Conservation (phyloP, 2,329 filamentous ascomycete genomes). For the Aspergillus sergii region DNA sequence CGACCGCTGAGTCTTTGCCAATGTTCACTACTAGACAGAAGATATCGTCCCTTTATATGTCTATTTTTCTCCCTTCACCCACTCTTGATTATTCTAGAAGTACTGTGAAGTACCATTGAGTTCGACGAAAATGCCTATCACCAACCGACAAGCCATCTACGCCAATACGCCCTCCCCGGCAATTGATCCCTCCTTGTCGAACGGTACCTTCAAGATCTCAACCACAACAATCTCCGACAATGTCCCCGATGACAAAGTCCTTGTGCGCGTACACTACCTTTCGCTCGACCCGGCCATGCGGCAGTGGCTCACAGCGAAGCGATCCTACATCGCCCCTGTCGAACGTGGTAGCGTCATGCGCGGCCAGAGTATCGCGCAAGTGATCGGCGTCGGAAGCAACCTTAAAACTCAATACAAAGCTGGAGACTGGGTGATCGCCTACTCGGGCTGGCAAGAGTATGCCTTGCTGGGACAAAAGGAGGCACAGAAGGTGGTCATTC, state of each 20-base stretch:
- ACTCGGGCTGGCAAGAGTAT: constrained; percentile 68
- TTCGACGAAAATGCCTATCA: constrained; percentile 23
- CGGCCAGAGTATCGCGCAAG: constrained; percentile 61
- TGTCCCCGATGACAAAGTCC: constrained; percentile 58
- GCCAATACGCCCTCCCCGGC: constrained; percentile 35
- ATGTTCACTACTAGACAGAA: neutral
- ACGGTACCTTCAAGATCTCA: constrained; percentile 39
- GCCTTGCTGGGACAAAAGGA: constrained; percentile 59
- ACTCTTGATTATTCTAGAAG: neutral
- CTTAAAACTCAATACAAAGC: constrained; percentile 30
- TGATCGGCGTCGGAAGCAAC: constrained; percentile 58
- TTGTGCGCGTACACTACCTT: constrained; percentile 64
- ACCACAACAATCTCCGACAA: constrained; percentile 29
- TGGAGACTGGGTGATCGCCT: constrained; percentile 55
- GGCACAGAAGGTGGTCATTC: constrained; percentile 48
- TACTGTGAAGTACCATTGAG: neutral
- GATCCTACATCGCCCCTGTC: constrained; percentile 70
- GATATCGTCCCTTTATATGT: neutral
- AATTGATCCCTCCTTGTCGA: constrained; percentile 38
- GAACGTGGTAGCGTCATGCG: constrained; percentile 70
- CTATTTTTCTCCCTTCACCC: neutral
- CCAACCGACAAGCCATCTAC: constrained; percentile 42
- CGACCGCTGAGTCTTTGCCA: neutral
- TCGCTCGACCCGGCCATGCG: constrained; percentile 77
- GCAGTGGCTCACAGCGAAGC: constrained; percentile 64